Conservation (phyloP, 768 basidiomycete genomes). For the Pisolithus orientalis region DNA sequence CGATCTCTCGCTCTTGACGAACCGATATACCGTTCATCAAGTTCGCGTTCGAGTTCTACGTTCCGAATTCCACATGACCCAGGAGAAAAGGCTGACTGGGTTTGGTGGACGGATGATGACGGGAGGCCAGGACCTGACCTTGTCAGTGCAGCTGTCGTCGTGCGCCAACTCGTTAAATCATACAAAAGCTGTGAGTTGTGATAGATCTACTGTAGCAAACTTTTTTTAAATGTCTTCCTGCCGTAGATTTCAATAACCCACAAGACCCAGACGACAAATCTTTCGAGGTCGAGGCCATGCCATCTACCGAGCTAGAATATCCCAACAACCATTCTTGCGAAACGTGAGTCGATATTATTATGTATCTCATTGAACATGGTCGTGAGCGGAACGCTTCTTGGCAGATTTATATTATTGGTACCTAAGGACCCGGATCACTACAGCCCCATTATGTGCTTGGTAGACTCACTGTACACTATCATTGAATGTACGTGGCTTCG, state of each 20-base stretch:
- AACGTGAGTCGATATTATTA: conserved; percentile 37
- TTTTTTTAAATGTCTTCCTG: conserved; percentile 9
- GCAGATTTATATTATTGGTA: conserved; percentile 67
- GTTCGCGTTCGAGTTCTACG: conserved; percentile 61
- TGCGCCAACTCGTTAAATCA: conserved; percentile 53
- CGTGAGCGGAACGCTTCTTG: neutral
- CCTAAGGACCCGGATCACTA: conserved; percentile 86
- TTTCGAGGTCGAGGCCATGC: conserved; percentile 59
- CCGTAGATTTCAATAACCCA: conserved; percentile 64
- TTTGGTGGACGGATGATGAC: conserved; percentile 48
- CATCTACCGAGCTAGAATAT: conserved; percentile 71
- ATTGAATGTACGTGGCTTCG: conserved; percentile 52
- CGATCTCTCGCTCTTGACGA: conserved; percentile 38
- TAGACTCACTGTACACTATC: conserved; percentile 65
- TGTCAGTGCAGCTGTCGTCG: conserved; percentile 60
- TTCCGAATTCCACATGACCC: conserved; percentile 29
- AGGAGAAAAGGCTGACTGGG: conserved; percentile 24
- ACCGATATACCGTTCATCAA: conserved; percentile 47
- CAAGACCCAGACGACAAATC: conserved; percentile 54
- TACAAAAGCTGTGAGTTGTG: conserved; percentile 61
- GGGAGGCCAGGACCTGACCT: conserved; percentile 47
- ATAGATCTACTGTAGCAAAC: neutral
- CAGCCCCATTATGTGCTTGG: conserved; percentile 77
- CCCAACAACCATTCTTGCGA: conserved; percentile 67
- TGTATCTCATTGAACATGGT: neutral